These are phyloP conservation scores for Fusarium scirpi DNA, from an alignment of 2,329 filamentous ascomycete genomes.

Conservation along the genomic window DNA sequence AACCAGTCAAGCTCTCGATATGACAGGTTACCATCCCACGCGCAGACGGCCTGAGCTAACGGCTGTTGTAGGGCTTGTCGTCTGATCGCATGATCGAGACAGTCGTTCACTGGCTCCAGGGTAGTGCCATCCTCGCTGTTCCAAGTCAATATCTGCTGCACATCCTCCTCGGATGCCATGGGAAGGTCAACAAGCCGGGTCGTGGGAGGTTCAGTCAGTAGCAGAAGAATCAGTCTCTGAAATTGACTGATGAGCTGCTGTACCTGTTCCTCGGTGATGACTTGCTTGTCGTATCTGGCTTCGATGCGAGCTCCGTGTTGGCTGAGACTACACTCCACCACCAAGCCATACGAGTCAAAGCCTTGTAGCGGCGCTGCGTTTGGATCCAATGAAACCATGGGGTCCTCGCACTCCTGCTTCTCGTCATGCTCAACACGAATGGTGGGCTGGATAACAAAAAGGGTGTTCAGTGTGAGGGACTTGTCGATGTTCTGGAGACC, in stretches of 20 bases:
- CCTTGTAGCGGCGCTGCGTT: slow-evolving; percentile 7
- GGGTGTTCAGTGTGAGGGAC: slow-evolving; percentile 3
- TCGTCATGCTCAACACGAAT: slow-evolving; percentile 5
- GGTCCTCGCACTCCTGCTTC: slow-evolving; percentile 3
- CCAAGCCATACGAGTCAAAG: slow-evolving; percentile 5
- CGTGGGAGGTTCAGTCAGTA: slow-evolving; percentile 7
- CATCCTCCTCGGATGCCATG: slow-evolving; percentile 6
- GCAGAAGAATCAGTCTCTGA: slow-evolving; percentile 8
- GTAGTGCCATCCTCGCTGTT: slow-evolving; percentile 2
- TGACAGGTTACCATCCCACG: slow-evolving; percentile 58
- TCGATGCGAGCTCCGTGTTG: slow-evolving; percentile 2
- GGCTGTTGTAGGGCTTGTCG: slow-evolving; percentile 9
- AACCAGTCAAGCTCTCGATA: slow-evolving; percentile 52
- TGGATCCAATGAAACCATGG: slow-evolving; percentile 6
- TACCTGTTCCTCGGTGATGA: slow-evolving; percentile 3
- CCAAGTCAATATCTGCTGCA: slow-evolving; percentile 10
- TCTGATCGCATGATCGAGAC: slow-evolving; percentile 23
- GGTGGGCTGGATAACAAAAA: slow-evolving; percentile 8
- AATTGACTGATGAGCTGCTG: slow-evolving; percentile 6
- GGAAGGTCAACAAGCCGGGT: slow-evolving; percentile 7
- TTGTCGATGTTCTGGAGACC: slow-evolving; percentile 33
- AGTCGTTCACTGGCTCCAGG: slow-evolving; percentile 3
- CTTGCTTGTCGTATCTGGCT: slow-evolving; percentile 9
- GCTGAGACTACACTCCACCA: slow-evolving; percentile 6
- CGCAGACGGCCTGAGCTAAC: slow-evolving; percentile 46